phyloP scores from a whole-genome alignment of 2,329 filamentous ascomycete genomes.

The Didymella pinodella region DNA sequence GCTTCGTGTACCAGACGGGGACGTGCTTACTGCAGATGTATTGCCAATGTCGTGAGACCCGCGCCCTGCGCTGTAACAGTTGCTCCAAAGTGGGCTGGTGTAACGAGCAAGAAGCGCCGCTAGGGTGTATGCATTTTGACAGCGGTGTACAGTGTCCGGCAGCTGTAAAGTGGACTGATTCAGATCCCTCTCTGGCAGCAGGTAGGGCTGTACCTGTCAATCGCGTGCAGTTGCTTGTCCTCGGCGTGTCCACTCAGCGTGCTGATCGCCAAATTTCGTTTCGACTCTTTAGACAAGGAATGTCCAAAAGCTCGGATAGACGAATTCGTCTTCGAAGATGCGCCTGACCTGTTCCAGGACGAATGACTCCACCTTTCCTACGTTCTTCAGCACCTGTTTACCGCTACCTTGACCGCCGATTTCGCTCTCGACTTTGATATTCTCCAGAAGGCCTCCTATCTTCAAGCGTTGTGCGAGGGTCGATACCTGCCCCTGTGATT shows the following conservation, averaged over 20 bases:
- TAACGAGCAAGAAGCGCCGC: conserved; percentile 27
- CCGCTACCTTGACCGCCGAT: conserved; percentile 91
- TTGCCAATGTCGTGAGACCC: conserved; percentile 38
- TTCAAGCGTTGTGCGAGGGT: conserved; percentile 49
- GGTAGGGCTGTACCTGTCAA: conserved; percentile 21
- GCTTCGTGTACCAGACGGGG: conserved; percentile 28
- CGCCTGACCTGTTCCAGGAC: conserved; percentile 94
- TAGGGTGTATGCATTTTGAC: conserved; percentile 44
- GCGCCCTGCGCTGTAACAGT: conserved; percentile 46
- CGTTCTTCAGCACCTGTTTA: conserved; percentile 96
- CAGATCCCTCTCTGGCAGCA: conserved; percentile 28
- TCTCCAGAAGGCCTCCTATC: conserved; percentile 82
- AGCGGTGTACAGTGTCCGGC: conserved; percentile 35
- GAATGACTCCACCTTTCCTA: conserved; percentile 97
- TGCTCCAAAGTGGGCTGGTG: conserved; percentile 38
- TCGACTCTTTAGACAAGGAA: conserved; percentile 74
- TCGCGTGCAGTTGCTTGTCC: conserved; percentile 20
- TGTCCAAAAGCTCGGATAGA: conserved; percentile 98
- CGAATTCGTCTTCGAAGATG: conserved; percentile 98
- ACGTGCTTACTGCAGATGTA: conserved; percentile 31
- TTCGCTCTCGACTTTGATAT: conserved; percentile 96
- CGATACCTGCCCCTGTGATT: conserved; percentile 37
- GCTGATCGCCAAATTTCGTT: neutral
- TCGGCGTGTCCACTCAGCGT: neutral
- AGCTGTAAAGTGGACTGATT: conserved; percentile 32